phyloP scores from a whole-genome alignment of 2,329 filamentous ascomycete species.

The Amauroascus niger region DNA sequence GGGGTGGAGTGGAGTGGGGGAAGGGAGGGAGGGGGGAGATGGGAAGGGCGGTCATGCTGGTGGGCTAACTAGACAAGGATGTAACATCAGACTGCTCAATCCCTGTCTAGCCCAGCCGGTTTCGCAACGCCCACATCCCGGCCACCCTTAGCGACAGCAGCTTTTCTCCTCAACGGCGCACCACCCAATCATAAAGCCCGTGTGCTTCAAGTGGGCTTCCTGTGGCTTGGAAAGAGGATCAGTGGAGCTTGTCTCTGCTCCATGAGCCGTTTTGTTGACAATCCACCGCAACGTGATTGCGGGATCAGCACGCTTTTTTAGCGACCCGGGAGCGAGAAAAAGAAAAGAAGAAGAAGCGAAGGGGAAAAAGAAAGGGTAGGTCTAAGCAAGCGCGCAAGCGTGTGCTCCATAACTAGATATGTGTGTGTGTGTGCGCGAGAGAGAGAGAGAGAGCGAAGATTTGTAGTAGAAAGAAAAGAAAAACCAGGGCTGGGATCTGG shows the following conservation, averaged over 20 bases:
- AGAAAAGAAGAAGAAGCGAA: neutral
- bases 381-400: too few species aligned
- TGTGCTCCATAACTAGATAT: too few species aligned
- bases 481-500: neutral
- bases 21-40: slow-evolving; percentile 4
- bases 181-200: slow-evolving; percentile 1
- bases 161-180: slow-evolving; percentile 2
- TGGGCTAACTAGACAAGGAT: slow-evolving; percentile 14
- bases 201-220: neutral
- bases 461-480: too few species aligned
- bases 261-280: neutral
- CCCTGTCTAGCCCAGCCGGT: slow-evolving; percentile 7
- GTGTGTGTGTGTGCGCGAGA: too few species aligned
- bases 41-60: neutral
- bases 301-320: neutral
- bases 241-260: slow-evolving; percentile 6
- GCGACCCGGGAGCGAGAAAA: neutral
- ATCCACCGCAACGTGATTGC: neutral
- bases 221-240: slow-evolving; percentile 1
- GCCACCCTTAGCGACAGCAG: neutral
- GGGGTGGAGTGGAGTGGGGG: neutral
- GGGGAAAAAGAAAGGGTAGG: neutral
- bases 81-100: slow-evolving; percentile 9
- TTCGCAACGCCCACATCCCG: neutral
- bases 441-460: too few species aligned